These are phyloP conservation scores for Exophiala dermatitidis DNA, from an alignment of 2,329 filamentous ascomycete genomes.

Conservation along the genomic window DNA sequence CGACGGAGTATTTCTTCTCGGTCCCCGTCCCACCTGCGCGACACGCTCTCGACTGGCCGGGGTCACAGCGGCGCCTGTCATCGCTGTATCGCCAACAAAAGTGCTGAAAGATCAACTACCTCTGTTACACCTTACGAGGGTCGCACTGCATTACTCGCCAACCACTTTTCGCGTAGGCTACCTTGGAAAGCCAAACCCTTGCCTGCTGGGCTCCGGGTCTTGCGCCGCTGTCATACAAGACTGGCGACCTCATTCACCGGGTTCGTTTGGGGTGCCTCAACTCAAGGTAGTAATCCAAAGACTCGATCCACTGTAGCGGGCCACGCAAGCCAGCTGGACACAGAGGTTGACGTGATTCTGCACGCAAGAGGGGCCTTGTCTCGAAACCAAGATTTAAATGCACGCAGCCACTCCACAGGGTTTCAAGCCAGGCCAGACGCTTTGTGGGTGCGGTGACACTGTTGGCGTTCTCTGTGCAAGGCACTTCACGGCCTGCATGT, in stretches of 20 bases:
- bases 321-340: not conserved
- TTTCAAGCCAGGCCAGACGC: slow-evolving; percentile 4
- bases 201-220: slow-evolving; percentile 2
- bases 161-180: not conserved
- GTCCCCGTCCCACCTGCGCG: not conserved
- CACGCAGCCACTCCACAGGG: slow-evolving; percentile 3
- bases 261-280: not conserved
- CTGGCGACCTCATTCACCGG: not conserved
- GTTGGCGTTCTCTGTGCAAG: slow-evolving; percentile 16
- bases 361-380: slow-evolving; percentile 3
- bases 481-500: slow-evolving; percentile 13
- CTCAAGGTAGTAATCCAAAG: slow-evolving; percentile 2
- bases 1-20: not conserved
- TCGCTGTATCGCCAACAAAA: not conserved
- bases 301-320: slow-evolving; percentile 8
- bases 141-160: slow-evolving; percentile 13
- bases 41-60: not conserved
- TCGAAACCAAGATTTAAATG: slow-evolving; percentile 9
- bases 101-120: slow-evolving; percentile 7
- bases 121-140: slow-evolving; percentile 16
- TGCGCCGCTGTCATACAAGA: slow-evolving; percentile 11
- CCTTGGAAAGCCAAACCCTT: not conserved
- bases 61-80: slow-evolving; percentile 1
- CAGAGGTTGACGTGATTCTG: slow-evolving; percentile 7
- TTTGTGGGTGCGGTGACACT: slow-evolving; percentile 13